Evolutionary conservation across 2,329 filamentous ascomycete genomes (phyloP).

Genomic region (Calonectria crousiana): DNA sequence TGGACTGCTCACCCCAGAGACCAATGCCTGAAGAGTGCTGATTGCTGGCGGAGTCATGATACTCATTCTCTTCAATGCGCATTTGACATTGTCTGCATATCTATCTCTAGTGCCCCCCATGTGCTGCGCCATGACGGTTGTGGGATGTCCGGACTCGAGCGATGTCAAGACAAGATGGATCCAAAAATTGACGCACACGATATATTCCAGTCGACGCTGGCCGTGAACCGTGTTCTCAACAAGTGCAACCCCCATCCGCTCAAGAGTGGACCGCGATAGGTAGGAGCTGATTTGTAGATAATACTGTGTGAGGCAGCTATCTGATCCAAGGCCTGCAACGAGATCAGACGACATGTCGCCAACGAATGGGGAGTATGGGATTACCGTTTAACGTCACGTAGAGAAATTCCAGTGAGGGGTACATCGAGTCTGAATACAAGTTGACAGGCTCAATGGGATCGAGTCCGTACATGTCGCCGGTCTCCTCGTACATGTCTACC

Average conservation of each 20-base stretch:
- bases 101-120: neutral
- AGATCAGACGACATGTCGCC: neutral
- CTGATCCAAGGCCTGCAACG: neutral
- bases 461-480: neutral
- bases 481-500: neutral
- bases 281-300: neutral
- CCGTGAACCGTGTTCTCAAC: slow-evolving; percentile 7
- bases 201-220: slow-evolving; percentile 5
- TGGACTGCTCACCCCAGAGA: neutral
- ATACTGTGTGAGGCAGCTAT: neutral
- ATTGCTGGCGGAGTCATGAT: neutral
- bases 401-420: slow-evolving; percentile 1
- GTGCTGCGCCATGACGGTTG: neutral
- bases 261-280: neutral
- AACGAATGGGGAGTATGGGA: neutral
- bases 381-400: slow-evolving; percentile 7
- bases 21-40: neutral
- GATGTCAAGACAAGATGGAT: neutral
- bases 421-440: neutral
- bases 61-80: neutral
- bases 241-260: neutral
- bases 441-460: neutral
- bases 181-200: slow-evolving; percentile 11
- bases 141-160: slow-evolving; percentile 2
- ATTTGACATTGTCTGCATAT: neutral